Evolutionary conservation across 768 basidiomycete genomes (phyloP), one percentile per base, ranked within the genome.

Genomic region (Boletus sp.): DNA sequence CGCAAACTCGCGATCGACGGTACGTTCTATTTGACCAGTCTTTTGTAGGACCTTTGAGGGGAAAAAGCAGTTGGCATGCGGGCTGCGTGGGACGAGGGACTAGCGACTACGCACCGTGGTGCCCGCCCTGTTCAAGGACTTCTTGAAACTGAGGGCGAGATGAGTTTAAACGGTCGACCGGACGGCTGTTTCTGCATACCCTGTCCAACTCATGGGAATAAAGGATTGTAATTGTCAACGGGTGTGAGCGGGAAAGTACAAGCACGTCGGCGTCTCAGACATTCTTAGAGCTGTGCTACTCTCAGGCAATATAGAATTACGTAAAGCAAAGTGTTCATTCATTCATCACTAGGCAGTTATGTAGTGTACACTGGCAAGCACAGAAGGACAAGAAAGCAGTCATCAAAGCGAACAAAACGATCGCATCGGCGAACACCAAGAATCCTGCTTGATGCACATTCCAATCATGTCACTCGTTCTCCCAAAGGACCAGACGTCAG

Each of bases 1-100:
- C 14, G 87, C 80, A 67, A 97, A 98, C 67, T 98, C 94, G 49
- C 91, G 78, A 74, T 98, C 96, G 28, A 97, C 84, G 0, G 96
- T 98, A 30, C 94, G 82, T 71, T 98, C 96, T 57, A 98, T 93
- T 75, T 98, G 95, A 54, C 96, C 96, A 1, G 95, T 96, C 84
- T 98, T 98, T 80, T 98, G 95, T 71, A 96, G 82, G 65, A 98
- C 82, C 91, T 94, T 68, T 42, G 50, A 29, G 32, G 54, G 41
- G 61, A 39, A 24, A 24, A 24, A 53, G 20, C 17, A 5, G 17
- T 47, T 50, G 50, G 60, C 60, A 53, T 52, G 54, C 24, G 17
- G 32, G 33, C 12, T 49, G 35, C 41, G 41, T 40, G 56, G 47
- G 30, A 30, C 24, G 51, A 47, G 41, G 30, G 12, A 39, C 44